Percentiles rank a stretch among this genome's conserved stretches.
phyloP scores from a whole-genome alignment of 441 rosid species.

The Melastoma candidum region DNA sequence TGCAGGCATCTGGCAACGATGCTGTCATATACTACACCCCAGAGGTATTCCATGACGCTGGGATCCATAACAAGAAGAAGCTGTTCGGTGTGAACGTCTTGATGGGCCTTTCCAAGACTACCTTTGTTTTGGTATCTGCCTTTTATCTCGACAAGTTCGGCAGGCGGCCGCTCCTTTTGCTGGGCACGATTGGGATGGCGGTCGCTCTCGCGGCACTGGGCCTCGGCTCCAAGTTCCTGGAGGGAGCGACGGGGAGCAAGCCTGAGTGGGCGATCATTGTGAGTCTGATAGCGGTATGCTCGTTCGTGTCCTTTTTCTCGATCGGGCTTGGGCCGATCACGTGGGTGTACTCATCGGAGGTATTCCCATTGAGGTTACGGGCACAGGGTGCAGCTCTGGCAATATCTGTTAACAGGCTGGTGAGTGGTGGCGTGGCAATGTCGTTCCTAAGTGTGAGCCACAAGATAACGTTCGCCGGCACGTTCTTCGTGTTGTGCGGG shows the following conservation, averaged over 20 bases:
- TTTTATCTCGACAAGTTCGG: conserved; percentile 42
- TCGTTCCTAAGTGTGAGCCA: conserved; percentile 24
- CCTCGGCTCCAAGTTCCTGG: conserved; percentile 35
- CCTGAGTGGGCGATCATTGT: conserved; percentile 8
- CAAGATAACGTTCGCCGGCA: conserved; percentile 25
- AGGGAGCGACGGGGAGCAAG: conserved; percentile 8
- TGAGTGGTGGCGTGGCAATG: conserved; percentile 39
- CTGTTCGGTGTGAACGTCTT: conserved; percentile 40
- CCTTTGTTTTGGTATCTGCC: conserved; percentile 42
- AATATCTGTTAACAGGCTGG: conserved; percentile 48
- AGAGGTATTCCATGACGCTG: conserved; percentile 39
- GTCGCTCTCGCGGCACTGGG: conserved; percentile 32
- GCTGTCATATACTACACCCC: conserved; percentile 61
- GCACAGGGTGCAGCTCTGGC: conserved; percentile 39
- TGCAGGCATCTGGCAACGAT: conserved; percentile 72
- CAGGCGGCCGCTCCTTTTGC: conserved; percentile 42
- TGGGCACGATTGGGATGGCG: conserved; percentile 43
- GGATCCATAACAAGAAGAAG: conserved; percentile 28
- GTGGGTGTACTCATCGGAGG: conserved; percentile 20
- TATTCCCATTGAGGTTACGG: conserved; percentile 14
- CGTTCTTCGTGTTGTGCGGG: conserved; percentile 22
- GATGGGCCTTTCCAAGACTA: conserved; percentile 42
- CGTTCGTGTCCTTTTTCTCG: conserved; percentile 41
- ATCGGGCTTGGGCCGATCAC: conserved; percentile 29
- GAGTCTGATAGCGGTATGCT: conserved; percentile 13